These are phyloP conservation scores for Trichosporon inkin DNA, from an alignment of 1,284 basidiomycete genomes.

Conservation along the genomic window DNA sequence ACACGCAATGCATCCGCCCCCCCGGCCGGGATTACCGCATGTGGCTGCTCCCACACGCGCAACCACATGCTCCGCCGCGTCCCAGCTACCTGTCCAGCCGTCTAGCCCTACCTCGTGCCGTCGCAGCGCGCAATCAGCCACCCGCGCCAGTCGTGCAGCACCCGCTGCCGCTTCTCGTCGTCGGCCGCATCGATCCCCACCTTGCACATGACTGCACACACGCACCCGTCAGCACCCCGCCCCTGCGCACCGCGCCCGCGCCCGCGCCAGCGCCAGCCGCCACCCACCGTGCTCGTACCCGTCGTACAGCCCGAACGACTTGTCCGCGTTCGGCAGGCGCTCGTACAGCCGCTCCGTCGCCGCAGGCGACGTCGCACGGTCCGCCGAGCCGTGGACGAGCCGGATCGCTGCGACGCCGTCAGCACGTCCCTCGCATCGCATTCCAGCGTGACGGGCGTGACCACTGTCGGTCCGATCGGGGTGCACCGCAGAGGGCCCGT, in stretches of 20 bases:
- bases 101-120: not conserved
- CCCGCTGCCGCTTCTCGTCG: conserved; percentile 49
- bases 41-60: not conserved
- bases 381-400: conserved; percentile 53
- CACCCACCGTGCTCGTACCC: conserved; percentile 54
- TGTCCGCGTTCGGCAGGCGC: conserved; percentile 47
- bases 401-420: conserved; percentile 45
- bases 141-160: conserved; percentile 47
- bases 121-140: conserved; percentile 47
- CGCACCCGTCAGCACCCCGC: not conserved
- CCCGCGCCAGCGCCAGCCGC: not conserved
- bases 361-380: conserved; percentile 52
- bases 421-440: not conserved
- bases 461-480: not conserved
- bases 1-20: not conserved
- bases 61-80: not conserved
- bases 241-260: too few species aligned
- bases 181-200: conserved; percentile 49
- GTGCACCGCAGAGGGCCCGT: too few species aligned
- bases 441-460: conserved; percentile 1
- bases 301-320: conserved; percentile 52
- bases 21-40: not conserved
- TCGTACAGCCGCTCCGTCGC: conserved; percentile 51
- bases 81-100: not conserved
- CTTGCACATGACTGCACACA: conserved; percentile 43